phyloP scores from a whole-genome alignment of 805 yeast genomes.

The Citeromyces nyonsensis region DNA sequence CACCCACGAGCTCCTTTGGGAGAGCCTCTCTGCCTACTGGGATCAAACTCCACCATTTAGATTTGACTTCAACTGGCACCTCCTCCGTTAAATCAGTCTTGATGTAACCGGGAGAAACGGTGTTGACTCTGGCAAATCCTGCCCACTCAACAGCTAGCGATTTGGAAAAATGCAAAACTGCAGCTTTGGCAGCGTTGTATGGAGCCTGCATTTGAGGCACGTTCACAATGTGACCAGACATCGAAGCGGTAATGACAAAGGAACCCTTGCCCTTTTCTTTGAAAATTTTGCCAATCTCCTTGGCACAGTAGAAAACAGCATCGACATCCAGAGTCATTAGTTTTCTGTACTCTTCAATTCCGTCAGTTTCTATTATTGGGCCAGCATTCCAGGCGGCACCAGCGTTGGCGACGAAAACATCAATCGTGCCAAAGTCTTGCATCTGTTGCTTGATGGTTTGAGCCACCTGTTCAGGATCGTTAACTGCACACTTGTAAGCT shows the following conservation, averaged over 20 bases:
- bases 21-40: constrained; percentile 68
- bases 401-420: constrained; percentile 79
- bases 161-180: constrained; percentile 56
- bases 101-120: constrained; percentile 79
- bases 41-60: constrained; percentile 30
- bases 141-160: constrained; percentile 85
- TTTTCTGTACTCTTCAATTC: constrained; percentile 50
- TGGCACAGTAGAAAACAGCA: constrained; percentile 71
- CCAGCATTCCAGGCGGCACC: constrained; percentile 77
- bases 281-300: constrained; percentile 58
- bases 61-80: constrained; percentile 24
- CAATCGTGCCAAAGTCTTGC: constrained; percentile 65
- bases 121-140: constrained; percentile 74
- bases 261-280: constrained; percentile 64
- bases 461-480: constrained; percentile 32
- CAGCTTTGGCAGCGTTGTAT: constrained; percentile 82
- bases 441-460: constrained; percentile 31
- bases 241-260: constrained; percentile 72
- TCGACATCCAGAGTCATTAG: constrained; percentile 64
- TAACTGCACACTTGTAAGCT: constrained; percentile 51
- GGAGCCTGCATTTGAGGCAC: constrained; percentile 79
- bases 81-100: constrained; percentile 48
- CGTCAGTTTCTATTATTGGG: constrained; percentile 25
- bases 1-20: constrained; percentile 66
- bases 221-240: constrained; percentile 81